These are phyloP conservation scores for Suhomyces bolitotheri DNA, from an alignment of 1,139 yeast species.

Conservation along the genomic window DNA sequence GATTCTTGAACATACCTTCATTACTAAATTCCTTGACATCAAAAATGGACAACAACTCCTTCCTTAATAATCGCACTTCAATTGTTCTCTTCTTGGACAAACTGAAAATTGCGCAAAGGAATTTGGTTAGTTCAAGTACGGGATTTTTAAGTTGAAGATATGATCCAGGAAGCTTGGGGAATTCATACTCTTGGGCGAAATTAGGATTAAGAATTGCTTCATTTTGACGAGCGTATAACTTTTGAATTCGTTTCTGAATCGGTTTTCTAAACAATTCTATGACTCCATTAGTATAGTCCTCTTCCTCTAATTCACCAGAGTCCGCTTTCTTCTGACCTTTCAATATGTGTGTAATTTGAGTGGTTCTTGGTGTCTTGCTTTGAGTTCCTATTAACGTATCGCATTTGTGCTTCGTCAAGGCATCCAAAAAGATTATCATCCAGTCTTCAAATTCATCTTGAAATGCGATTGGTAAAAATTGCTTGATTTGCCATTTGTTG, in stretches of 20 bases:
- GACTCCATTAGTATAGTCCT: constrained; percentile 41
- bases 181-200: constrained; percentile 61
- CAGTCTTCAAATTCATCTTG: constrained; percentile 87
- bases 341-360: constrained; percentile 61
- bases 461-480: constrained; percentile 71
- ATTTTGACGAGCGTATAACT: constrained; percentile 64
- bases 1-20: constrained; percentile 74
- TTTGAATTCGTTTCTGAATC: constrained; percentile 63
- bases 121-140: constrained; percentile 75
- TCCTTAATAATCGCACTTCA: constrained; percentile 74
- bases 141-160: constrained; percentile 66
- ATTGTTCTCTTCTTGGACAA: constrained; percentile 64
- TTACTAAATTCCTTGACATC: constrained; percentile 83
- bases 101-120: constrained; percentile 68
- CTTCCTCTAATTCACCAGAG: constrained; percentile 27
- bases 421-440: constrained; percentile 74
- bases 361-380: constrained; percentile 57
- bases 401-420: constrained; percentile 59
- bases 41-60: constrained; percentile 68
- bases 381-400: constrained; percentile 38
- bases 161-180: constrained; percentile 75
- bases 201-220: constrained; percentile 73
- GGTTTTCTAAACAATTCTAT: constrained; percentile 60
- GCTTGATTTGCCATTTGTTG: constrained; percentile 79
- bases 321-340: constrained; percentile 45